phyloP scores from a whole-genome alignment of 768 basidiomycete genomes.

The Hygrocybe punicea region DNA sequence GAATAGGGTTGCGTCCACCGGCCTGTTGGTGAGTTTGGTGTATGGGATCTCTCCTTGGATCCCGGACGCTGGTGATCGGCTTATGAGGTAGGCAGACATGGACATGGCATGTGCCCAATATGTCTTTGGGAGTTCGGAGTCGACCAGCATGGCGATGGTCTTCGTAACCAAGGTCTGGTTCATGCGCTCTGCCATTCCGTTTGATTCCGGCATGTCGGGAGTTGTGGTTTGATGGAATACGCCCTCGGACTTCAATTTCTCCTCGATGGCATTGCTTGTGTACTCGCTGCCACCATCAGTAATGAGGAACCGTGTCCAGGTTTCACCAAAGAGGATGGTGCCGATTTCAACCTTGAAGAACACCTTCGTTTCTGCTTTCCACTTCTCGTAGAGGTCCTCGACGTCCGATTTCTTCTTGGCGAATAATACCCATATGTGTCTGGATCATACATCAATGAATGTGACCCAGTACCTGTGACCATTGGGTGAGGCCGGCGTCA shows the following conservation, averaged over 20 bases:
- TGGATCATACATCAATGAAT: background rate
- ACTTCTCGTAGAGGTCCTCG: slow-evolving; percentile 51
- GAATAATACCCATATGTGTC: background rate
- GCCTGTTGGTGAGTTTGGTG: slow-evolving; percentile 16
- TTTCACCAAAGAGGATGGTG: background rate
- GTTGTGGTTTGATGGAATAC: background rate
- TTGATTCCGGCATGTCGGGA: slow-evolving; percentile 17
- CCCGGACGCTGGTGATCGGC: slow-evolving; percentile 16
- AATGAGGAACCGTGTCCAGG: background rate
- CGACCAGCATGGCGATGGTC: slow-evolving; percentile 23
- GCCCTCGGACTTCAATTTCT: background rate
- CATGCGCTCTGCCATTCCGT: slow-evolving; percentile 28
- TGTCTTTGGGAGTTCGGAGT: slow-evolving; percentile 17
- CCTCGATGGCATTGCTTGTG: background rate
- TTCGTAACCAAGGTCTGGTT: slow-evolving; percentile 26
- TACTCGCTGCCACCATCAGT: background rate
- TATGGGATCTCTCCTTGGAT: slow-evolving; percentile 13
- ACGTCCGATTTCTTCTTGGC: background rate
- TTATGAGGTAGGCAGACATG: slow-evolving; percentile 21
- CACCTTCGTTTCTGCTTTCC: slow-evolving; percentile 38
- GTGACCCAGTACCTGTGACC: background rate
- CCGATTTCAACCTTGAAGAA: background rate
- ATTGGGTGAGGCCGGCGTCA: slow-evolving; percentile 13
- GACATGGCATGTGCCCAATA: slow-evolving; percentile 25
- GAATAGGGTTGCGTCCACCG: background rate